These are phyloP conservation scores for Vitellaria paradoxa DNA, from an alignment of 179 eudicot genomes.

Conservation along the genomic window DNA sequence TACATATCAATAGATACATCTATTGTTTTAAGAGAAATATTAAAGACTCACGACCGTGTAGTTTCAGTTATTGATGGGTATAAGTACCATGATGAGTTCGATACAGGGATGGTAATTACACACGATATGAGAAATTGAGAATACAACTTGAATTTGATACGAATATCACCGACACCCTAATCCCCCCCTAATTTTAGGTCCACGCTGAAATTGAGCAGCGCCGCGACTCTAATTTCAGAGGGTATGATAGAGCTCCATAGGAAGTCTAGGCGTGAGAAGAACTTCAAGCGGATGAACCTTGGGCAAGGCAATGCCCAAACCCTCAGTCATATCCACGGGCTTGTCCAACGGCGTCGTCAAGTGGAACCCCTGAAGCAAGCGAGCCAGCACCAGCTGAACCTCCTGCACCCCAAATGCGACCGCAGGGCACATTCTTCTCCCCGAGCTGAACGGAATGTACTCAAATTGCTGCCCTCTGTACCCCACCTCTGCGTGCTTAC, in stretches of 20 bases:
- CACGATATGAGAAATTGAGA: too few species aligned
- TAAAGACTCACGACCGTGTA: too few species aligned
- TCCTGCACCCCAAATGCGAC: constrained; percentile 7
- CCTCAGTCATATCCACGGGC: constrained; percentile 20
- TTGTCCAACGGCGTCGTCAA: neutral
- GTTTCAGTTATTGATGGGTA: too few species aligned
- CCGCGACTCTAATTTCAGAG: neutral
- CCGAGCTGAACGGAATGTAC: constrained; percentile 24
- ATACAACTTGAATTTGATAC: too few species aligned
- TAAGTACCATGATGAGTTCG: too few species aligned
- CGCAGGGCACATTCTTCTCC: constrained; percentile 22
- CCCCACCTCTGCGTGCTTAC: neutral
- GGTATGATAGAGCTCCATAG: neutral
- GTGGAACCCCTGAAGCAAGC: constrained; percentile 18
- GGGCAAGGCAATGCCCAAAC: constrained; percentile 15
- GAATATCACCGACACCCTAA: too few species aligned
- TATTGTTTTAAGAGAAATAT: too few species aligned
- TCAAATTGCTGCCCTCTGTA: constrained; percentile 19
- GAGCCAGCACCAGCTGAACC: constrained; percentile 15
- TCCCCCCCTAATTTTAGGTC: too few species aligned
- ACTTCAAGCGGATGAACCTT: constrained; percentile 17
- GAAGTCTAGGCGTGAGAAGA: constrained; percentile 17
- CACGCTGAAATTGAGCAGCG: too few species aligned
- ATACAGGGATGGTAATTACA: too few species aligned
- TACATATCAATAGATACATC: too few species aligned